phyloP scores from a whole-genome alignment of 2,329 filamentous ascomycete species.

The Arthroderma sp. region DNA sequence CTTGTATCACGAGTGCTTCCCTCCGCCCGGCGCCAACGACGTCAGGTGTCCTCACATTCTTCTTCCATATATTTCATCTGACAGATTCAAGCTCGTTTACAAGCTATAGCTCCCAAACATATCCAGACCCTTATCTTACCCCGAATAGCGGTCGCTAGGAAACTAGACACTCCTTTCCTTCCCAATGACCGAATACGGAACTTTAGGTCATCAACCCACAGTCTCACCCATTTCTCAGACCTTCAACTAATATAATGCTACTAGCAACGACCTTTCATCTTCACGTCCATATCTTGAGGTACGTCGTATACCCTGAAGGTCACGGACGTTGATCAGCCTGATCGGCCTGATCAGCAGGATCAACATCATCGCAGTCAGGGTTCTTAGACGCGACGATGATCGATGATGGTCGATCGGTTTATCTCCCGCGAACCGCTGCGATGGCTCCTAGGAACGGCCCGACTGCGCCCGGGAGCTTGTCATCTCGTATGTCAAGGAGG shows the following conservation, averaged over 20 bases:
- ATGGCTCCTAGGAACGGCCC: neutral
- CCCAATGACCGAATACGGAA: neutral
- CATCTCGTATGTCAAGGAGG: neutral
- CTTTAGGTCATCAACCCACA: neutral
- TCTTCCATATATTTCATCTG: neutral
- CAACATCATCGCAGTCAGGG: neutral
- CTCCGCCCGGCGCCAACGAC: neutral
- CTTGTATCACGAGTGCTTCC: no score
- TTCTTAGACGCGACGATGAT: neutral
- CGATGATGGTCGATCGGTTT: neutral
- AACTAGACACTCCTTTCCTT: neutral
- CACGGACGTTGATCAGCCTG: neutral
- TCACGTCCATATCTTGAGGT: neutral
- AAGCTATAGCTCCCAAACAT: neutral
- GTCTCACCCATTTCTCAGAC: neutral
- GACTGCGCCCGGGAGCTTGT: neutral
- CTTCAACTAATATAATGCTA: neutral
- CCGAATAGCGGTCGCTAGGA: neutral
- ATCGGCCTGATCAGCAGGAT: neutral
- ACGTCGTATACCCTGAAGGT: neutral
- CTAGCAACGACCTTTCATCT: neutral
- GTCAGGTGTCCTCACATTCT: neutral
- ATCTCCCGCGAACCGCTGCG: neutral
- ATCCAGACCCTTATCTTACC: neutral
- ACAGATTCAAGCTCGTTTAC: neutral